Percentiles rank a stretch among this genome's conserved stretches.
Conservation (phyloP, 2,329 filamentous ascomycete genomes). For the Colletotrichum shisoi region DNA sequence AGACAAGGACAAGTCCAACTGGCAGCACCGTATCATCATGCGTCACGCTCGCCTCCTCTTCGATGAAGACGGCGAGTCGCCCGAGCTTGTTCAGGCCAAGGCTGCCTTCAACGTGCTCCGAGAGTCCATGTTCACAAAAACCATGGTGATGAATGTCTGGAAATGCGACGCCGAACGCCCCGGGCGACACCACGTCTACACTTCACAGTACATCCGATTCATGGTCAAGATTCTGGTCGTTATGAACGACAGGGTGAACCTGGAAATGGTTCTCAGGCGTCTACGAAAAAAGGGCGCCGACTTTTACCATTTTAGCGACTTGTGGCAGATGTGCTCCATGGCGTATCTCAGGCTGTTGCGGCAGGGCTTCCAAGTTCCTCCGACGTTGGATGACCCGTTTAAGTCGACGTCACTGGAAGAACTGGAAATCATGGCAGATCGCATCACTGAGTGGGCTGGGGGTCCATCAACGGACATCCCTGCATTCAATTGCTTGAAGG, state of each 20-base stretch:
- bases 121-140: constrained; percentile 84
- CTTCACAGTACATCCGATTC: constrained; percentile 83
- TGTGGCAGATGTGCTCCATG: constrained; percentile 66
- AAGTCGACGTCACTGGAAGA: constrained; percentile 63
- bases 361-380: constrained; percentile 56
- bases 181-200: constrained; percentile 91
- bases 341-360: constrained; percentile 64
- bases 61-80: constrained; percentile 53
- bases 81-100: constrained; percentile 70
- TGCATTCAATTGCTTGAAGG: constrained; percentile 64
- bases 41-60: constrained; percentile 70
- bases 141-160: constrained; percentile 94
- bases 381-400: constrained; percentile 62
- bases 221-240: constrained; percentile 78
- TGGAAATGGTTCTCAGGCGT: constrained; percentile 80
- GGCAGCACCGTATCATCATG: constrained; percentile 91
- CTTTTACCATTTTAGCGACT: constrained; percentile 68
- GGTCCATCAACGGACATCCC: constrained; percentile 50
- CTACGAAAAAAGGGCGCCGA: constrained; percentile 84
- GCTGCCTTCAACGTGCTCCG: constrained; percentile 81
- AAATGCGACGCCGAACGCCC: constrained; percentile 85
- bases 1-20: constrained; percentile 87
- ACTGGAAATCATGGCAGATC: constrained; percentile 64
- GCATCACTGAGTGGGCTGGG: constrained; percentile 64
- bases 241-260: constrained; percentile 75